Base-by-base conservation (phyloP, 306 rosid species). In the Pyrus bretschneideri region DNA sequence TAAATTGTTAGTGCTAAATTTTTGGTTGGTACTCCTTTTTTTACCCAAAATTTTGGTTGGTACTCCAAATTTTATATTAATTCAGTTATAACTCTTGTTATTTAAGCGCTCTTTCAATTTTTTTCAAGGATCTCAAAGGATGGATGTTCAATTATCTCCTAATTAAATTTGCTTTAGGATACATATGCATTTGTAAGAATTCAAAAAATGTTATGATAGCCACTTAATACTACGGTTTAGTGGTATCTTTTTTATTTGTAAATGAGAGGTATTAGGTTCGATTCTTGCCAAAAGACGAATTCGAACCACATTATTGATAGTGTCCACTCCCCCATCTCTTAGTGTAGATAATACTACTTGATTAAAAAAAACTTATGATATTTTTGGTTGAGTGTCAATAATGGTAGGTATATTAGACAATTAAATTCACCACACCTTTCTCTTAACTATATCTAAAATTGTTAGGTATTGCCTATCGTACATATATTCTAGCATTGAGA, bases 301-400 rank as follows among this genome's bases (percentile, higher is more conserved):
- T 38, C 2, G 0, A 38, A 38, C 9, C 9, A 6, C 42, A 38
- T 38, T 7, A 38, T 38, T 6, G 42, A 38, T 38, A 6, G 42
- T 9, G 10, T 8, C 2, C 42, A 7, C 42, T 38, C 42, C 10
- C 42, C 42, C 9, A 38, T 2, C 9, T 38, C 10, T 7, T 38
- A 7, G 42, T 38, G 10, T 38, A 38, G 42, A 38, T 38, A 38
- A 38, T 38, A 38, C 8, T 38, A 9, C 7, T 38, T 38, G 9
- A 38, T 38, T 7, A 38, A 7, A 38, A 38, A 7, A 38, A 78
- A 69, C 64, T 75, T 62, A 18, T 60, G 52, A 67, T 44, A 69
- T 81, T 60, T 64, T 75, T 67, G 45, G 7, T 60, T 44, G 51
- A 70, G 76, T 74, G 83, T 81, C 85, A 88, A 90, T 86, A 76